phyloP scores from a whole-genome alignment of 129 eudicot species.

The Artemisia tridentata region DNA sequence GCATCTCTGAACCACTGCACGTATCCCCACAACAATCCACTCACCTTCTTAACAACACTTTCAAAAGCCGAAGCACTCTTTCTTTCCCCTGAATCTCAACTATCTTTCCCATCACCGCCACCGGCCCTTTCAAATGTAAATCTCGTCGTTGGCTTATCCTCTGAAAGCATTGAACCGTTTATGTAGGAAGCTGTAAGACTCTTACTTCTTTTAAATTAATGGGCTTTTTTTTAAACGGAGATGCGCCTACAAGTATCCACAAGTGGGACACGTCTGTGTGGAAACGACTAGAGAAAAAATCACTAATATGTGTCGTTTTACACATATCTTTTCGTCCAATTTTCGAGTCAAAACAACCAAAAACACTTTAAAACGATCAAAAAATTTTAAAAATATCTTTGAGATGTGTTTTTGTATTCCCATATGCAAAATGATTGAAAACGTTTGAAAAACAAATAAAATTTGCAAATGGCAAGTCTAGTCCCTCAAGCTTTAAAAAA shows the following conservation, averaged over 20 bases:
- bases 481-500: no score
- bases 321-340: no score
- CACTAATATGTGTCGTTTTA: no score
- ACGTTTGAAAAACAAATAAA: no score
- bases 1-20: conserved; percentile 70
- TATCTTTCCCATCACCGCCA: conserved; percentile 69
- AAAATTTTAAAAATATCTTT: no score
- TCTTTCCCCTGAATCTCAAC: conserved; percentile 55
- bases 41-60: conserved; percentile 69
- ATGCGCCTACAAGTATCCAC: conserved; percentile 66
- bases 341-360: no score
- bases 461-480: no score
- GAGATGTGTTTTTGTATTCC: no score
- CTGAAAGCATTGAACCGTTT: conserved; percentile 29
- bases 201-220: conserved; percentile 31
- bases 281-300: conserved; percentile 89
- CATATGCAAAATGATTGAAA: no score
- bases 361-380: no score
- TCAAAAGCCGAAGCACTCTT: conserved; percentile 70
- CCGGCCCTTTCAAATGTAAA: conserved; percentile 63
- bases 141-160: conserved; percentile 51
- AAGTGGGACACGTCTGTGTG: conserved; percentile 64
- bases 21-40: conserved; percentile 30
- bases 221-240: conserved; percentile 62
- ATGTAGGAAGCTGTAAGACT: conserved; percentile 75